A percentile compares a stretch with the other conserved stretches of the same genome.
Conservation (phyloP, 2,329 filamentous ascomycete genomes). For the Thermochaetoides dissita region DNA sequence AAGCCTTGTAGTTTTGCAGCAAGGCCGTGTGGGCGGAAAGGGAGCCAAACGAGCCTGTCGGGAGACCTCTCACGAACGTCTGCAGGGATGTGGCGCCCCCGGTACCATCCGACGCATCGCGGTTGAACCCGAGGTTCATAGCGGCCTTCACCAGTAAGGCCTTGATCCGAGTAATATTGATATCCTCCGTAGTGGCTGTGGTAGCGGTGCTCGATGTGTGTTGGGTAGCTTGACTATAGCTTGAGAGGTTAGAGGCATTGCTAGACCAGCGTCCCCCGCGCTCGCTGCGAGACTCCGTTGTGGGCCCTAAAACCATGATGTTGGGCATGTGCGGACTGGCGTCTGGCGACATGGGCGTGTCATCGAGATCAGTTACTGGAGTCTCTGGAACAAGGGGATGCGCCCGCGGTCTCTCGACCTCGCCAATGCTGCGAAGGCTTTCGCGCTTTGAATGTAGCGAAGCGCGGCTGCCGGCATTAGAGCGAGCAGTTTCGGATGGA, state of each 20-base stretch:
- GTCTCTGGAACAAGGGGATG: conserved; percentile 58
- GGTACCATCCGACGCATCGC: conserved; percentile 34
- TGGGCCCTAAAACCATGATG: conserved; percentile 71
- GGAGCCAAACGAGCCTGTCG: conserved; percentile 64
- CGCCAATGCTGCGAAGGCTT: conserved; percentile 34
- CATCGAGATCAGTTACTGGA: conserved; percentile 88
- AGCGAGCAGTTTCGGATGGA: conserved; percentile 19
- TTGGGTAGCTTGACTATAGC: conserved; percentile 58
- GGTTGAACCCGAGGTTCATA: conserved; percentile 67
- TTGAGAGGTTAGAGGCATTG: conserved; percentile 62
- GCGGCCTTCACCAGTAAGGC: conserved; percentile 71
- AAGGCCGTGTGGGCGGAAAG: conserved; percentile 56
- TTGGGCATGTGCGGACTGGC: conserved; percentile 65
- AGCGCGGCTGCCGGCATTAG: conserved; percentile 30
- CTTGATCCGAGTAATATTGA: conserved; percentile 65
- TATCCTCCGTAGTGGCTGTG: conserved; percentile 57
- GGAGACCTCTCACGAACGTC: conserved; percentile 61
- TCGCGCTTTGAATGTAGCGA: conserved; percentile 38
- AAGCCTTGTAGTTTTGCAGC: conserved; percentile 65
- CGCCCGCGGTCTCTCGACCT: conserved; percentile 34
- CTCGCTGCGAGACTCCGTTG: conserved; percentile 33
- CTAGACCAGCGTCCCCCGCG: conserved; percentile 67
- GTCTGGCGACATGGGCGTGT: conserved; percentile 70
- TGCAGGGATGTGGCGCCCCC: conserved; percentile 45
- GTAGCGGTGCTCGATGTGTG: conserved; percentile 59